Percentiles rank a stretch among this genome's conserved stretches.
phyloP scores from a whole-genome alignment of 2,329 filamentous ascomycete genomes.

The Coniochaeta sp. region DNA sequence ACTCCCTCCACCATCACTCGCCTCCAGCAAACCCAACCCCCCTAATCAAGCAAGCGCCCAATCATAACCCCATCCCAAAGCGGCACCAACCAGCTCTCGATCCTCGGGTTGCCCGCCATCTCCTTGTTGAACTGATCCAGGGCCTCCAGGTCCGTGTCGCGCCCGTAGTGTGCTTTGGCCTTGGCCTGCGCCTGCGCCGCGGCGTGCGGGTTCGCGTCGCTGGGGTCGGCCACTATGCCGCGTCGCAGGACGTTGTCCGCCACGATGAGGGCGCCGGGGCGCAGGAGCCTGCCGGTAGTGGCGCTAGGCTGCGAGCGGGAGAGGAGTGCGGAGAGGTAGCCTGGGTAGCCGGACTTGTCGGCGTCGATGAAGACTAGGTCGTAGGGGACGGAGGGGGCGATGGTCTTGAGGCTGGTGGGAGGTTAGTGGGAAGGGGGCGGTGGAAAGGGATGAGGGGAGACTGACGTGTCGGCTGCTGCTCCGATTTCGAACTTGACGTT shows the following conservation, averaged over 20 bases:
- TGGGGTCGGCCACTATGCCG: constrained; percentile 37
- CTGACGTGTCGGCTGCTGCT: constrained; percentile 37
- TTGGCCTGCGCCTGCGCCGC: constrained; percentile 6
- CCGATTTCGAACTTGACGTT: constrained; percentile 42
- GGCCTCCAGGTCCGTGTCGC: constrained; percentile 11
- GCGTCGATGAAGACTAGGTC: constrained; percentile 50
- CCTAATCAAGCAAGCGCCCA: constrained; percentile 18
- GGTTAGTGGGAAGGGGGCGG: background rate
- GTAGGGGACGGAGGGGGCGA: constrained; percentile 33
- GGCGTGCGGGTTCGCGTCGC: constrained; percentile 21
- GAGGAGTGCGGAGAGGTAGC: constrained; percentile 39
- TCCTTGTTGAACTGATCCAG: constrained; percentile 27
- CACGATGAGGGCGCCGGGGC: constrained; percentile 41
- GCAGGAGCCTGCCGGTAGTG: constrained; percentile 31
- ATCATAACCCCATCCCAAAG: constrained; percentile 30
- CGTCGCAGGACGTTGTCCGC: constrained; percentile 47
- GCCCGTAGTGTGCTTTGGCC: constrained; percentile 4
- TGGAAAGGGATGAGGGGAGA: background rate
- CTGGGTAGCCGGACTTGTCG: constrained; percentile 43
- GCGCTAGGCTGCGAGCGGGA: constrained; percentile 32
- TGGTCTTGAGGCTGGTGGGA: constrained; percentile 20
- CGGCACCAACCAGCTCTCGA: constrained; percentile 29
- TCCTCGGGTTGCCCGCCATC: constrained; percentile 19
- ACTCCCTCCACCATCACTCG: too few species aligned
- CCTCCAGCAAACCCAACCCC: too few species aligned